Evolutionary conservation across 2,329 filamentous ascomycete species (phyloP).

Genomic region (Apiospora kogelbergensis): DNA sequence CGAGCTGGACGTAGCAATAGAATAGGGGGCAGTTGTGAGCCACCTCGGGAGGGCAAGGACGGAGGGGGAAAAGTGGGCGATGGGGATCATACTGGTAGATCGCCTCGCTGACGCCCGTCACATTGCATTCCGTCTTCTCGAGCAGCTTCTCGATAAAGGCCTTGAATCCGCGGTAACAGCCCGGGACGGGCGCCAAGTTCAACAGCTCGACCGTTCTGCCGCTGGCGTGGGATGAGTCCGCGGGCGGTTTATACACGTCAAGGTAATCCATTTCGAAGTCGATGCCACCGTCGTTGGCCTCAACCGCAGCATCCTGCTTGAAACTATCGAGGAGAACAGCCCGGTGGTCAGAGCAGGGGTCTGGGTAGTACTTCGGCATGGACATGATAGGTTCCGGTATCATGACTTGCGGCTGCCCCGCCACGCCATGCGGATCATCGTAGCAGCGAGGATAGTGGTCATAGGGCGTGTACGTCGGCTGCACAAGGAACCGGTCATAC

Average conservation of each 20-base stretch:
- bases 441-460: background rate
- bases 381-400: too few relatives aligned
- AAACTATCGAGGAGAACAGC: background rate
- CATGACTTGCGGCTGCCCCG: background rate
- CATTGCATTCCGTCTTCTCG: background rate
- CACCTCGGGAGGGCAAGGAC: background rate
- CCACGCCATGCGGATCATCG: background rate
- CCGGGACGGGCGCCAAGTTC: background rate
- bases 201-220: background rate
- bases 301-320: background rate
- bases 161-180: background rate
- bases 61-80: background rate
- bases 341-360: too few relatives aligned
- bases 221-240: background rate
- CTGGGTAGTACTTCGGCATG: background rate
- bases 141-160: background rate
- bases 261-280: background rate
- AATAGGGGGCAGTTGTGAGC: background rate
- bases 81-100: background rate
- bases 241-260: background rate
- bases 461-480: background rate
- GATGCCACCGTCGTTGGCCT: background rate
- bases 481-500: too few relatives aligned
- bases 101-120: background rate
- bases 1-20: constrained; percentile 7